Percentiles rank a stretch among this genome's conserved stretches.
Evolutionary conservation across 257 asterid species (phyloP).

Genomic region (Nicotiana undulata): DNA sequence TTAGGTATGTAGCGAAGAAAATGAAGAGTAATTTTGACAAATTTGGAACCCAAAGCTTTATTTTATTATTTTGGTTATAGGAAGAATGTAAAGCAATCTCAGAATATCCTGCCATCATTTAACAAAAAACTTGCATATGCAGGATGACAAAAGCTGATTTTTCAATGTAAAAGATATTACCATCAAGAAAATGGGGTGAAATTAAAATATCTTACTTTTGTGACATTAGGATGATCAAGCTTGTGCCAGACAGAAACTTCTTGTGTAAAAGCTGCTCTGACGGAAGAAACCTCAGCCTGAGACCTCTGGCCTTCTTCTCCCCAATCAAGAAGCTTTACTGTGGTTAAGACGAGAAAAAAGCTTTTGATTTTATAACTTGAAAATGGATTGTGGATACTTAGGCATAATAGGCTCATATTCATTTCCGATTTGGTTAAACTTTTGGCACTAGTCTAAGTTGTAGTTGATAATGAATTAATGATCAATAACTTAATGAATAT

Average conservation of each 20-base stretch:
- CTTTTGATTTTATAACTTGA: not conserved
- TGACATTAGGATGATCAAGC: constrained; percentile 87
- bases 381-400: not conserved
- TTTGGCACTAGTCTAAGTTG: not conserved
- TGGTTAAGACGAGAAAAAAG: constrained; percentile 7
- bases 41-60: not conserved
- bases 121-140: not conserved
- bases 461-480: not conserved
- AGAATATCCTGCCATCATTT: not conserved
- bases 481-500: not conserved
- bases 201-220: constrained; percentile 45
- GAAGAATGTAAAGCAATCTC: not conserved
- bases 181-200: not conserved
- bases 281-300: constrained; percentile 53
- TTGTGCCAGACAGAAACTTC: constrained; percentile 90
- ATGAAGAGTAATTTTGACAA: not conserved
- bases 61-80: not conserved
- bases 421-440: not conserved
- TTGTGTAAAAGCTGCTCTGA: constrained; percentile 69
- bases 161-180: not conserved
- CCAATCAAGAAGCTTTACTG: constrained; percentile 86
- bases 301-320: constrained; percentile 77
- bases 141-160: not conserved
- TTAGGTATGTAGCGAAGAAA: not conserved
- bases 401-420: not conserved